Conservation (phyloP, 2,329 filamentous ascomycete species). For the Chrysosporium keratinophilum region DNA sequence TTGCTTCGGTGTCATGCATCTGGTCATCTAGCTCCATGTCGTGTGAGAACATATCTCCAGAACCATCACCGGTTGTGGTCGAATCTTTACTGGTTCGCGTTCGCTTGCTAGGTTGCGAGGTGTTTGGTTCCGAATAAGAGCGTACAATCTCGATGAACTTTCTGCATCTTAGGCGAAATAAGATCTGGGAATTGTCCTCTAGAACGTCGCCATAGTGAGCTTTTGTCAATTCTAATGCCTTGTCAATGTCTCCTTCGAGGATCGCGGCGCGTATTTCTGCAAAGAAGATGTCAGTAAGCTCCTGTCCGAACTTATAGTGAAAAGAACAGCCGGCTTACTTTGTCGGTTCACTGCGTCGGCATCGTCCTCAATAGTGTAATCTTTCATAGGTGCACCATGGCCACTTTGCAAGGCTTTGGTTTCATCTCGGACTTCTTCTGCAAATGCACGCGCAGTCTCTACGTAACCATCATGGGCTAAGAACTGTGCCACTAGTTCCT, state of each 20-base stretch:
- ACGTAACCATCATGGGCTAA: slow-evolving; percentile 92
- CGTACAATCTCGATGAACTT: slow-evolving; percentile 95
- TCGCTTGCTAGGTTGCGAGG: slow-evolving; percentile 33
- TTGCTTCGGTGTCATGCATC: slow-evolving; percentile 34
- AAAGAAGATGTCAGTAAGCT: slow-evolving; percentile 10
- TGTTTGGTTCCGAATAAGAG: slow-evolving; percentile 55
- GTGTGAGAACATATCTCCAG: slow-evolving; percentile 38
- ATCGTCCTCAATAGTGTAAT: slow-evolving; percentile 64
- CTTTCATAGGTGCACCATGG: slow-evolving; percentile 42
- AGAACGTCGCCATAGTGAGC: slow-evolving; percentile 72
- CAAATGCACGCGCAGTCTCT: slow-evolving; percentile 81
- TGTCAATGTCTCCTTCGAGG: slow-evolving; percentile 83
- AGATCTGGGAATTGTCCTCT: slow-evolving; percentile 66
- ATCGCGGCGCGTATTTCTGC: slow-evolving; percentile 77
- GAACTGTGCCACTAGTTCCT: slow-evolving; percentile 77
- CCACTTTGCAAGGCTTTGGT: slow-evolving; percentile 57
- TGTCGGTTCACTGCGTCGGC: slow-evolving; percentile 78
- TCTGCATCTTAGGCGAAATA: slow-evolving; percentile 77
- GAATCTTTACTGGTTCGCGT: slow-evolving; percentile 27
- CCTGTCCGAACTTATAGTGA: not conserved
- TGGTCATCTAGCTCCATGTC: slow-evolving; percentile 52
- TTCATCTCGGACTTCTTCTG: slow-evolving; percentile 66
- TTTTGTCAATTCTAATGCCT: slow-evolving; percentile 70
- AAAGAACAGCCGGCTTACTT: slow-evolving; percentile 45
- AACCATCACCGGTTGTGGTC: not conserved